Base-by-base conservation (phyloP, 2,329 filamentous ascomycete genomes). In the Aspergillus udagawae region DNA sequence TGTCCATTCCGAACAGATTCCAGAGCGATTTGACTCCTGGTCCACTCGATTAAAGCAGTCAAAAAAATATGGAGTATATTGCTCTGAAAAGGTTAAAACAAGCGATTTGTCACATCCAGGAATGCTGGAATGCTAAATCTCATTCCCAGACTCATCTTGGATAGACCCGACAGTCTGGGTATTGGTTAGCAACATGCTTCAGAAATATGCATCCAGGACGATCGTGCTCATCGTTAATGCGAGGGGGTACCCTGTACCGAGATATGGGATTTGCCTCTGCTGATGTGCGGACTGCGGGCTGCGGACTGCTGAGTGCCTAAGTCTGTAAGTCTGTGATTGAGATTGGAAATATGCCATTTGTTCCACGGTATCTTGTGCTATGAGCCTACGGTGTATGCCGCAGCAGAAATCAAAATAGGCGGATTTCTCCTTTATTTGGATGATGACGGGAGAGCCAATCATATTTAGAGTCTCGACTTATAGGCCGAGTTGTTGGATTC, bases 121-220 rank as follows among this genome's bases (percentile, higher is more conserved):
- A 32, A 32, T 51, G 20, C 21, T 51, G 28, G 49, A 51, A 51
- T 51, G 42, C 41, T 9, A 2, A 20, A 44, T 44, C 41, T 12
- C n/a, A 12, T 21, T 9, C 12, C 21, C n/a, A 41, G 27, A 51
- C 28, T 49, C 35, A 42, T 57, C 57, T 52, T 52, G 52, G 54
- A 54, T 52, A 55, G 55, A 62, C 56, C 63, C 63, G 60, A 65
- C 56, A 62, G 47, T 59, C 49, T 60, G 60, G 63, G 59, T 53
- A 57, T 57, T 57, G 61, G 56, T 38, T 38, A 17, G 32, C 32
- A 17, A 17, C 32, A 38, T 38, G 32, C 32, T 38, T 17, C 32
- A 38, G 32, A 17, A 17, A 17, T n/a, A 38, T 38, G 32, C 32
- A 17, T 38, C 32, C 14, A 3, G 32, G 32, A 17, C 14, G 32